A percentile compares a stretch with the other conserved stretches of the same genome.
Conservation (phyloP, 1,284 basidiomycete species). For the Neonothopanus nambi region DNA sequence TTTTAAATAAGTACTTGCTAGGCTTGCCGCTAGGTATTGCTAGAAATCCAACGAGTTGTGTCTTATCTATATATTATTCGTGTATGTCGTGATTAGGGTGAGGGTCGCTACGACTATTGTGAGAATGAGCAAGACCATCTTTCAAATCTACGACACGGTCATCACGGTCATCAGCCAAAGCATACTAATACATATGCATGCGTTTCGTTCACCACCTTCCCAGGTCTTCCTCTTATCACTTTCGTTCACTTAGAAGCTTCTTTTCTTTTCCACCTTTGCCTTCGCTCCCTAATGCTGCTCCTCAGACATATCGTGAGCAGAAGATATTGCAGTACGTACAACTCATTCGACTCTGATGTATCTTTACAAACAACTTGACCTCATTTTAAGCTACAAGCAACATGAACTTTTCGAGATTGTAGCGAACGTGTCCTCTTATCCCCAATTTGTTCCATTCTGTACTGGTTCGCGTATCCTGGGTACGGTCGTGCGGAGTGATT, state of each 20-base stretch:
- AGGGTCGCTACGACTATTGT: not conserved
- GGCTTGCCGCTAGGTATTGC: conserved; percentile 3
- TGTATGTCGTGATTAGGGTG: too few relatives aligned
- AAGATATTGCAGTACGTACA: conserved; percentile 75
- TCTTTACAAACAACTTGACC: conserved; percentile 6
- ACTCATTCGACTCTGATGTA: conserved; percentile 14
- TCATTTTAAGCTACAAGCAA: conserved; percentile 51
- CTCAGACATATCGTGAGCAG: conserved; percentile 42
- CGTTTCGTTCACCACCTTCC: conserved; percentile 1
- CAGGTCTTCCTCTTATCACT: conserved; percentile 9
- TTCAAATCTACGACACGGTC: too few relatives aligned
- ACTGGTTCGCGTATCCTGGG: conserved; percentile 70
- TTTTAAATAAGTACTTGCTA: not conserved
- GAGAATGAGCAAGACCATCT: conserved; percentile 1
- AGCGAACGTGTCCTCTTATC: conserved; percentile 86
- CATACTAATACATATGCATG: conserved; percentile 2
- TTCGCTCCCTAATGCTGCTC: conserved; percentile 19
- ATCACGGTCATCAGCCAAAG: not conserved
- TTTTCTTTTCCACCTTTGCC: conserved; percentile 25
- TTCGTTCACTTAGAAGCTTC: conserved; percentile 24
- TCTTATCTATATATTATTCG: conserved; percentile 1
- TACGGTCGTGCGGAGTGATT: conserved; percentile 24
- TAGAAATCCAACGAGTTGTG: not conserved
- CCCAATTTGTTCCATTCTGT: conserved; percentile 90
- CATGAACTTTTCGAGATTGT: conserved; percentile 86